phyloP scores from a whole-genome alignment of 2,329 filamentous ascomycete species.

The Camptophora hylomeconis region DNA sequence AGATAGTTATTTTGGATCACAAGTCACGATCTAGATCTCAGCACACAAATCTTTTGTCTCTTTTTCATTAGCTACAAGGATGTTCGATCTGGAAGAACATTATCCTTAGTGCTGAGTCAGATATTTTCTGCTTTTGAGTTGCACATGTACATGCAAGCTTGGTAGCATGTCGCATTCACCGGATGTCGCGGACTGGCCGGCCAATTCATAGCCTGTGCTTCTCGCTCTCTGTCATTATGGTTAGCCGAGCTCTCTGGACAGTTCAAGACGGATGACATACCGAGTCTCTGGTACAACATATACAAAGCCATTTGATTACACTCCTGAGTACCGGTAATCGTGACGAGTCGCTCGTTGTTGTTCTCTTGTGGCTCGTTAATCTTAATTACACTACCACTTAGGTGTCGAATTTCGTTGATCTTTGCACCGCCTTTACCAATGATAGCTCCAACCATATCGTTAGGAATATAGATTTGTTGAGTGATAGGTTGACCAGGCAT shows the following conservation, averaged over 20 bases:
- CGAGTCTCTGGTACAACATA: slow-evolving; percentile 95
- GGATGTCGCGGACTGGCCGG: too few species aligned
- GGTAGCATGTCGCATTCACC: too few species aligned
- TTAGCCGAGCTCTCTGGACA: slow-evolving; percentile 16
- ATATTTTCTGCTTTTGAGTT: too few species aligned
- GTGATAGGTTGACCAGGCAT: slow-evolving; percentile 76
- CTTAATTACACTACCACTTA: slow-evolving; percentile 97
- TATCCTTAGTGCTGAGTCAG: too few species aligned
- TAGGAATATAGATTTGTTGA: slow-evolving; percentile 97
- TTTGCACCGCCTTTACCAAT: slow-evolving; percentile 97
- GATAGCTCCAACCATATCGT: slow-evolving; percentile 98
- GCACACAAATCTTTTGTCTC: too few species aligned
- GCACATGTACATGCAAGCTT: too few species aligned
- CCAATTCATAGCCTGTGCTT: slow-evolving; percentile 44
- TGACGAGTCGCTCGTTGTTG: slow-evolving; percentile 94
- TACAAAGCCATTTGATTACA: slow-evolving; percentile 99
- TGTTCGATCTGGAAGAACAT: too few species aligned
- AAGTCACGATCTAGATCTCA: too few species aligned
- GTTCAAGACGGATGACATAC: slow-evolving; percentile 42
- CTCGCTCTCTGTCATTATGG: slow-evolving; percentile 48
- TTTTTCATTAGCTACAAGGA: too few species aligned
- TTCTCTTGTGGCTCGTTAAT: slow-evolving; percentile 99
- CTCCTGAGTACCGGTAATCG: slow-evolving; percentile 93
- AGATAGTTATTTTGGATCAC: too few species aligned
- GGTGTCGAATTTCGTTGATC: slow-evolving; percentile 97